Conservation (phyloP, 225 moss, liverwort and hornwort genomes). For the Physcomitrium patens region DNA sequence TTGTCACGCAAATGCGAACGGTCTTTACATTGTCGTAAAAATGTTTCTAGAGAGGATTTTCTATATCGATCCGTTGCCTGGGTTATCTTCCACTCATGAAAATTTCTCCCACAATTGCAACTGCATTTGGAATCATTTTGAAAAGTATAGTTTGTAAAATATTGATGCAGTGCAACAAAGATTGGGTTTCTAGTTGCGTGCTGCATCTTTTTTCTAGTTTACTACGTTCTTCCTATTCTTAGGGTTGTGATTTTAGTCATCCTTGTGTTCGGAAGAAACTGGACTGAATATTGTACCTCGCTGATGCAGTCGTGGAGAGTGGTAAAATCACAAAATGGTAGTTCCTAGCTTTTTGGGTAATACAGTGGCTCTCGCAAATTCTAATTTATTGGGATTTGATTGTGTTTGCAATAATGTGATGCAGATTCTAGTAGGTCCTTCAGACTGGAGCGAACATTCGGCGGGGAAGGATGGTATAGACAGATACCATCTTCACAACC, state of each 20-base stretch:
- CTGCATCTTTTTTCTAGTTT: not conserved
- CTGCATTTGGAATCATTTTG: not conserved
- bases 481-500: slow-evolving; percentile 71
- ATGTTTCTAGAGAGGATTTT: too few relatives aligned
- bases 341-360: not conserved
- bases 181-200: not conserved
- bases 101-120: not conserved
- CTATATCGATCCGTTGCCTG: too few relatives aligned
- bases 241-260: not conserved
- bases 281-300: too few relatives aligned
- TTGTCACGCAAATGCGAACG: too few relatives aligned
- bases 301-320: too few relatives aligned
- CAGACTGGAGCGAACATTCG: slow-evolving; percentile 78
- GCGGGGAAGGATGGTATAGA: slow-evolving; percentile 72
- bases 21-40: too few relatives aligned
- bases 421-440: slow-evolving; percentile 80
- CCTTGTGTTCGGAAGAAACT: too few relatives aligned
- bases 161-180: not conserved
- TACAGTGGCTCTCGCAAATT: not conserved
- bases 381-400: slow-evolving; percentile 32
- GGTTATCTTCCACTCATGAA: too few relatives aligned
- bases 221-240: not conserved
- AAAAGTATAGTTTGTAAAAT: not conserved
- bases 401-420: slow-evolving; percentile 26
- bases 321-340: not conserved